Percentiles rank a stretch among this genome's conserved stretches.
Evolutionary conservation across 129 eudicot species (phyloP).

Genomic region (Rutidosis leptorrhynchoides): DNA sequence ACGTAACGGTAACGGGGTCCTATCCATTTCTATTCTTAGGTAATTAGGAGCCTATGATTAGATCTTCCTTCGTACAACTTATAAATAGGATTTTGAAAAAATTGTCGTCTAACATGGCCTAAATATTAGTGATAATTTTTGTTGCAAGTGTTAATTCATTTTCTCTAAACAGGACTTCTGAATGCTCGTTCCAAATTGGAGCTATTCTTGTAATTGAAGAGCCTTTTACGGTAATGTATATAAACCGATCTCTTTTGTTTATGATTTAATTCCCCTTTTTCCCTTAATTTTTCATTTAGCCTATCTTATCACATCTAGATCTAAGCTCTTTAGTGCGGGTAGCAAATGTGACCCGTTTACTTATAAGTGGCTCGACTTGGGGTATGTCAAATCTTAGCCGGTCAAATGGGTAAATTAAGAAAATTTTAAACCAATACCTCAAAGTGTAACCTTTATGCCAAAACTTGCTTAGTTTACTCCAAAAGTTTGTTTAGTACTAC

Average conservation of each 20-base stretch:
- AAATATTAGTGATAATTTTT: slow-evolving; percentile 40
- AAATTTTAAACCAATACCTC: too few relatives aligned
- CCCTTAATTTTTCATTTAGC: background rate
- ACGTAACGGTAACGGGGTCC: too few relatives aligned
- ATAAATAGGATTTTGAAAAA: background rate
- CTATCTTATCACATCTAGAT: background rate
- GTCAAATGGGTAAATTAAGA: background rate
- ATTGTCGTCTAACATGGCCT: background rate
- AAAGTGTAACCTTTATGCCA: too few relatives aligned
- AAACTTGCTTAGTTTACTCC: too few relatives aligned
- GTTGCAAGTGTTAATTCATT: background rate
- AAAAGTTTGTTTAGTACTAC: too few relatives aligned
- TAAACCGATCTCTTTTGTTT: background rate
- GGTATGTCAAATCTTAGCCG: background rate
- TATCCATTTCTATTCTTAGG: too few relatives aligned
- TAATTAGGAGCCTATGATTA: background rate
- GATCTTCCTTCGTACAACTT: background rate
- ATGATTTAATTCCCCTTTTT: background rate
- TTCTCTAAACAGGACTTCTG: slow-evolving; percentile 60
- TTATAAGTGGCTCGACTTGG: too few relatives aligned
- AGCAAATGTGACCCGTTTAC: too few relatives aligned
- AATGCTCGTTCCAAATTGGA: slow-evolving; percentile 88
- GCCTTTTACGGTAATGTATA: slow-evolving; percentile 73
- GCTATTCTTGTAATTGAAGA: slow-evolving; percentile 83
- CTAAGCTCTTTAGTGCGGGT: background rate